Conservation (phyloP, 2,329 filamentous ascomycete species). For the Hypoxylon sp. region DNA sequence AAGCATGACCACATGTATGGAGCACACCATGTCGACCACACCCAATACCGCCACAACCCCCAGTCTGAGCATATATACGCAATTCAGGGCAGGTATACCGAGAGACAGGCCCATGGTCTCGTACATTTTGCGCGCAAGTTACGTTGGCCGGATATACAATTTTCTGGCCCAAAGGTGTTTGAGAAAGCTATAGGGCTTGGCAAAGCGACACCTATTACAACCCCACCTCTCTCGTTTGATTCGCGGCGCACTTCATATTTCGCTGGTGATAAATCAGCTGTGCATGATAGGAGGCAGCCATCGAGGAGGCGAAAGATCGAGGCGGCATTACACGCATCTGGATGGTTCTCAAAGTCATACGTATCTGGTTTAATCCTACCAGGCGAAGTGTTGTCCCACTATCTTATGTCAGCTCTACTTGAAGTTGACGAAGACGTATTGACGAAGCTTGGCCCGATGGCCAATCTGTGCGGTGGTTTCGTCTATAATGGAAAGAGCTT, state of each 20-base stretch:
- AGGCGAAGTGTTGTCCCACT: slow-evolving; percentile 73
- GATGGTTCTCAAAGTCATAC: slow-evolving; percentile 79
- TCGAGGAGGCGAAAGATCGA: slow-evolving; percentile 69
- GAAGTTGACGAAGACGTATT: slow-evolving; percentile 76
- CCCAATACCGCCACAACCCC: slow-evolving; percentile 55
- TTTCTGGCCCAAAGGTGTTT: slow-evolving; percentile 64
- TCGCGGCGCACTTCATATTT: slow-evolving; percentile 64
- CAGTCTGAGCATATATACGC: slow-evolving; percentile 60
- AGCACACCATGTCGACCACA: slow-evolving; percentile 57
- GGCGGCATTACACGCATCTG: slow-evolving; percentile 70
- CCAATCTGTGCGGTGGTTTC: slow-evolving; percentile 75
- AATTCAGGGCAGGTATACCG: slow-evolving; percentile 69
- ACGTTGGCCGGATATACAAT: slow-evolving; percentile 73
- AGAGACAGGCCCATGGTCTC: slow-evolving; percentile 73
- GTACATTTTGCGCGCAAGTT: slow-evolving; percentile 75
- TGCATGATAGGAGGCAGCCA: slow-evolving; percentile 54
- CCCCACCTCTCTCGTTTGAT: slow-evolving; percentile 57
- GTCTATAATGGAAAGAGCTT: slow-evolving; percentile 75
- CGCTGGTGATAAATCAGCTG: slow-evolving; percentile 51
- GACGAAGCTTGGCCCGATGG: slow-evolving; percentile 70
- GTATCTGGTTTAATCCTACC: slow-evolving; percentile 76
- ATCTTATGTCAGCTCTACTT: slow-evolving; percentile 75
- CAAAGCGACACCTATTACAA: slow-evolving; percentile 60
- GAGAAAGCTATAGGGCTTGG: slow-evolving; percentile 63
- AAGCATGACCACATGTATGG: slow-evolving; percentile 56